A percentile compares a stretch with the other conserved stretches of the same genome.
Conservation (phyloP, 1,284 basidiomycete genomes). For the Phellinidium pouzarii region DNA sequence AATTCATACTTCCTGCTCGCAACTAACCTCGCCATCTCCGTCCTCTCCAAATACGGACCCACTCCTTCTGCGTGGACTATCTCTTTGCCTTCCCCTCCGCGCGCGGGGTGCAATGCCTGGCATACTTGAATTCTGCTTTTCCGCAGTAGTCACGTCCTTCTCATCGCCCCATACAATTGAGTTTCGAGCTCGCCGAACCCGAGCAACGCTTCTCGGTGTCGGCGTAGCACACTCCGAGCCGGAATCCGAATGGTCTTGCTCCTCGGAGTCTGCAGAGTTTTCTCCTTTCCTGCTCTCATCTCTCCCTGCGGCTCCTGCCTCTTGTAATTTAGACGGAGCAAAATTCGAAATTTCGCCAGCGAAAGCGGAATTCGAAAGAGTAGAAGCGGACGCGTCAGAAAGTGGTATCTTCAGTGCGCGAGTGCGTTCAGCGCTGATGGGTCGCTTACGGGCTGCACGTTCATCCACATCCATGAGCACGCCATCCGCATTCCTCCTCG, state of each 20-base stretch:
- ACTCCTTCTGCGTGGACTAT: not conserved
- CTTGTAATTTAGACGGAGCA: not conserved
- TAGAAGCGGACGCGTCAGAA: not conserved
- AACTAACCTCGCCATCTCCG: conserved; percentile 7
- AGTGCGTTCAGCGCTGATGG: not conserved
- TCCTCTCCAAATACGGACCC: conserved; percentile 4
- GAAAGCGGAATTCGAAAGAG: not conserved
- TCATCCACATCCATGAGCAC: not conserved
- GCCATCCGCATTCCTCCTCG: too few species aligned
- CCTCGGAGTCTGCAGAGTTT: not conserved
- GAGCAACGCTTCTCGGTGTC: not conserved
- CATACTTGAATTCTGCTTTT: not conserved
- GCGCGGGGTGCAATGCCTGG: conserved; percentile 8
- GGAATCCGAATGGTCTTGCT: conserved; percentile 5
- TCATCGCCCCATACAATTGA: not conserved
- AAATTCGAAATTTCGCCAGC: not conserved
- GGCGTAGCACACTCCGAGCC: conserved; percentile 16
- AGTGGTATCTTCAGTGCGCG: not conserved
- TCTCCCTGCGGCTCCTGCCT: too few species aligned
- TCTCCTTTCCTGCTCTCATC: not conserved
- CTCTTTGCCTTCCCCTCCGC: conserved; percentile 1
- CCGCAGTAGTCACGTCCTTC: not conserved
- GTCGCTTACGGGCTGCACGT: conserved; percentile 6
- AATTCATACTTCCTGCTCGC: not conserved
- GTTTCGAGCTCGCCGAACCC: not conserved